These are phyloP conservation scores for Hammondia hammondi DNA, from an alignment of 169 alveolate species.

Conservation along the genomic window DNA sequence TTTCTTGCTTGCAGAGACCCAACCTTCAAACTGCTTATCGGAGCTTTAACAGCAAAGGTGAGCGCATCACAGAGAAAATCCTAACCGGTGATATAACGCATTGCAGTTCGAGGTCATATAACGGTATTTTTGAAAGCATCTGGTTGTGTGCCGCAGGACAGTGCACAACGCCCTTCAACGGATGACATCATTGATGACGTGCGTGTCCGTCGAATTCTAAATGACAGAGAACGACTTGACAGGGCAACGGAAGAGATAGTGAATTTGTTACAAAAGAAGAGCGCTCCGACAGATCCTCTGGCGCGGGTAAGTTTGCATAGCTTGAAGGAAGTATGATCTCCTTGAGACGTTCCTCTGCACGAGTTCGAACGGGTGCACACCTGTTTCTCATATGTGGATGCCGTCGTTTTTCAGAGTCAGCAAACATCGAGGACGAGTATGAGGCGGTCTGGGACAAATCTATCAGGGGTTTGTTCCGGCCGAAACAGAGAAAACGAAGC, in stretches of 20 bases:
- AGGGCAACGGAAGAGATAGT: conserved; percentile 18
- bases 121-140: not conserved
- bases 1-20: not conserved
- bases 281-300: not conserved
- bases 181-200: conserved; percentile 11
- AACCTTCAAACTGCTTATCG: conserved; percentile 9
- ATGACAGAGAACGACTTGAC: conserved; percentile 15
- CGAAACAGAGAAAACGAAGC: not conserved
- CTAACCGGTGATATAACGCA: not conserved
- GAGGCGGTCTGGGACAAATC: not conserved
- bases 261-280: not conserved
- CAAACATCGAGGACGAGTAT: not conserved
- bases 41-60: conserved; percentile 23
- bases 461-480: not conserved
- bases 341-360: too few relatives aligned
- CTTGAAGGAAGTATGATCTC: too few relatives aligned
- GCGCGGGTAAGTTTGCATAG: not conserved
- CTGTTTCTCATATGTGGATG: not conserved
- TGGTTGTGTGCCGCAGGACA: not conserved
- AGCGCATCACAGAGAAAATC: not conserved
- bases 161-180: not conserved
- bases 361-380: not conserved
- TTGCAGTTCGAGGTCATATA: not conserved
- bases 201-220: conserved; percentile 16
- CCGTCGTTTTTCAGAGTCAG: not conserved